phyloP scores from a whole-genome alignment of 306 rosid species.

The Lathyrus tuberosus region DNA sequence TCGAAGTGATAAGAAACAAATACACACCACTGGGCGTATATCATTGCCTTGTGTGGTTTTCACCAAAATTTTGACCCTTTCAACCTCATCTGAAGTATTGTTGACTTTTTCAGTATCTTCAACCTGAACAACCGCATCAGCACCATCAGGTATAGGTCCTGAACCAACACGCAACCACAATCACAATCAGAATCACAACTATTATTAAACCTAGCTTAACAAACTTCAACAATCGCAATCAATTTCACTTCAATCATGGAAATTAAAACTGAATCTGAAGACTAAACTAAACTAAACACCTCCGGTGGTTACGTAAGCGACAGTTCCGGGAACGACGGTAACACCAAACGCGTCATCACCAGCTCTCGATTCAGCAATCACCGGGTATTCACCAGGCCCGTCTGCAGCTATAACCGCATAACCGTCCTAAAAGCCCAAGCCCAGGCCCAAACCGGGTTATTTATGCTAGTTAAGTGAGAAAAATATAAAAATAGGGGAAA shows the following conservation, averaged over 20 bases:
- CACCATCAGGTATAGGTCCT: conserved; percentile 98
- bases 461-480: background rate
- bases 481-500: background rate
- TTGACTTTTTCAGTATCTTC: conserved; percentile 75
- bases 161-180: conserved; percentile 23
- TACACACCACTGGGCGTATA: conserved; percentile 91
- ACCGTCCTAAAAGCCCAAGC: conserved; percentile 63
- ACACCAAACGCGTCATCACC: conserved; percentile 73
- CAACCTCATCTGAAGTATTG: conserved; percentile 40
- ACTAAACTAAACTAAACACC: conserved; percentile 43
- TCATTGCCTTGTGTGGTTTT: conserved; percentile 66
- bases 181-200: background rate
- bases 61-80: conserved; percentile 61
- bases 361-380: conserved; percentile 78
- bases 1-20: background rate
- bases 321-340: conserved; percentile 64
- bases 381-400: conserved; percentile 85
- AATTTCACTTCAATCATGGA: background rate
- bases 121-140: conserved; percentile 95
- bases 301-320: conserved; percentile 91
- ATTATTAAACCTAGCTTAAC: background rate
- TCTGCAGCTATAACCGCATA: conserved; percentile 87
- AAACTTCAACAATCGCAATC: background rate
- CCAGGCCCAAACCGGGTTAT: background rate
- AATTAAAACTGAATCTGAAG: background rate